Conservation (phyloP, 345 rosid genomes). For the Adansonia digitata region DNA sequence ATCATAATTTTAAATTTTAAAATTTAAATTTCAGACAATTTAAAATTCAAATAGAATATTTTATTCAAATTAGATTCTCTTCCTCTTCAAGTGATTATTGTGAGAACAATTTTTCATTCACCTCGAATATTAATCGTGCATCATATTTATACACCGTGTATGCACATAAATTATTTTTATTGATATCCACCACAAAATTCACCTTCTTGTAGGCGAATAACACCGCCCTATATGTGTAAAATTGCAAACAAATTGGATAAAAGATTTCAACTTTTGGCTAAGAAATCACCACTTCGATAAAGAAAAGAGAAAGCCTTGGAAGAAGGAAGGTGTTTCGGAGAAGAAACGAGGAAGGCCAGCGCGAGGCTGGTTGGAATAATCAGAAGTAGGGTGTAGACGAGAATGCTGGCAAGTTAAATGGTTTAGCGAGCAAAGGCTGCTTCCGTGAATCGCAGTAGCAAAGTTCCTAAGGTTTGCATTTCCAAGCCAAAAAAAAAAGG, state of each 20-base stretch:
- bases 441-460: conserved; percentile 32
- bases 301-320: conserved; percentile 35
- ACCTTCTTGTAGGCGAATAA: conserved; percentile 67
- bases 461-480: conserved; percentile 32
- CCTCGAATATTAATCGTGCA: too few species aligned
- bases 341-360: conserved; percentile 83
- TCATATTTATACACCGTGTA: too few species aligned
- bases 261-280: neutral
- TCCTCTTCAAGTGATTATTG: too few species aligned
- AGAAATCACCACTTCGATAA: neutral
- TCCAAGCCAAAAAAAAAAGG: neutral
- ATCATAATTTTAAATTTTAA: too few species aligned
- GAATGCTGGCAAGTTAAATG: conserved; percentile 27
- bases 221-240: conserved; percentile 46
- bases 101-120: too few species aligned
- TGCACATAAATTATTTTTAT: too few species aligned
- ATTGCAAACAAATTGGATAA: neutral
- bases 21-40: too few species aligned
- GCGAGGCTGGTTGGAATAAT: conserved; percentile 61
- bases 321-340: conserved; percentile 61
- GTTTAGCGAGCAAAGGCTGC: conserved; percentile 25
- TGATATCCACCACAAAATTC: too few species aligned
- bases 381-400: conserved; percentile 25
- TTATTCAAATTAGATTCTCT: too few species aligned
- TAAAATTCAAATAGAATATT: too few species aligned